Conservation (phyloP, 176 grass and related monocot species). For the Pharus latifolius region DNA sequence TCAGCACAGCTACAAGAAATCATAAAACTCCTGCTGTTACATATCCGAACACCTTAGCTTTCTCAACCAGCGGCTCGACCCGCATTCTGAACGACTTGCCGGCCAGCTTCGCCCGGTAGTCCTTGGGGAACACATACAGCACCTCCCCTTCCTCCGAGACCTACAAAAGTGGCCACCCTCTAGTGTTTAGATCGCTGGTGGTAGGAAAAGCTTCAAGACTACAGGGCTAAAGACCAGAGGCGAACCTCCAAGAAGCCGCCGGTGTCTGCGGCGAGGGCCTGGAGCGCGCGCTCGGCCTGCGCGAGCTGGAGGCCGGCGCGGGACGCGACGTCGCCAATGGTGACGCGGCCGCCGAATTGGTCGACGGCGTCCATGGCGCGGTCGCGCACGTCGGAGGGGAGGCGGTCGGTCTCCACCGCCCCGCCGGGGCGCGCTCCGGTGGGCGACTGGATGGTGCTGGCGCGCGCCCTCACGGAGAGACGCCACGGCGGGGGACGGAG, state of each 20-base stretch:
- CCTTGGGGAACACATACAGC: conserved; percentile 74
- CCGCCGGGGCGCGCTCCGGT: conserved; percentile 46
- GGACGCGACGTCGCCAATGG: conserved; percentile 74
- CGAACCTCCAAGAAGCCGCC: conserved; percentile 95
- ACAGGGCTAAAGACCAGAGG: too few relatives aligned
- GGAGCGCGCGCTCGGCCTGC: conserved; percentile 75
- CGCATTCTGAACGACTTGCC: conserved; percentile 86
- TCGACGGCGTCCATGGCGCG: conserved; percentile 77
- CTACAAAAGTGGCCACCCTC: conserved; percentile 31
- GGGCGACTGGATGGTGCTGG: conserved; percentile 36
- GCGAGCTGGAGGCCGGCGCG: conserved; percentile 66
- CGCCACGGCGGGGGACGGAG: conserved; percentile 9
- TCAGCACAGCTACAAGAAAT: not conserved
- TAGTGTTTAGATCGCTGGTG: not conserved
- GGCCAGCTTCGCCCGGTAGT: conserved; percentile 76
- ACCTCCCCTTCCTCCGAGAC: conserved; percentile 95
- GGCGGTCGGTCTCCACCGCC: conserved; percentile 77
- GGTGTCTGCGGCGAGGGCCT: conserved; percentile 89
- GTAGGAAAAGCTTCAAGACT: too few relatives aligned
- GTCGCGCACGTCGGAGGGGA: conserved; percentile 74
- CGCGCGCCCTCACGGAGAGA: conserved; percentile 18
- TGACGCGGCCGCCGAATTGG: conserved; percentile 69
- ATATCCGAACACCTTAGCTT: conserved; percentile 57
- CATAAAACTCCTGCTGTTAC: not conserved
- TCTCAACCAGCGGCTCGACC: conserved; percentile 65